phyloP scores from a whole-genome alignment of 1,139 yeast species.

The Lodderomyces jiufengensis region DNA sequence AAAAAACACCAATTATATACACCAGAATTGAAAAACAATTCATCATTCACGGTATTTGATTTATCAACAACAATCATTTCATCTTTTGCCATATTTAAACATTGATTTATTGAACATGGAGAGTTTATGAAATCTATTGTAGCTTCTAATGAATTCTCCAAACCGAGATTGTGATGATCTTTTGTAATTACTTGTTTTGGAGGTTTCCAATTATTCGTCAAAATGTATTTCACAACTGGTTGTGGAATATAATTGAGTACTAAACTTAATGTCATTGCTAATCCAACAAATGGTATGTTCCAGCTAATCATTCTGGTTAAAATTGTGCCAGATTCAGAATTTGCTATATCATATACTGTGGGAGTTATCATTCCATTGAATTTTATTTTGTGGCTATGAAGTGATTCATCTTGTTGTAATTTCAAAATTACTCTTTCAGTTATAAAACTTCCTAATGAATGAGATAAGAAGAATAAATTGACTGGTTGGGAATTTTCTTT shows the following conservation, averaged over 20 bases:
- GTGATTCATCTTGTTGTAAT: conserved; percentile 14
- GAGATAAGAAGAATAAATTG: conserved; percentile 43
- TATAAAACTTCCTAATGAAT: conserved; percentile 61
- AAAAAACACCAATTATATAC: conserved; percentile 51
- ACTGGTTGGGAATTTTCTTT: conserved; percentile 8
- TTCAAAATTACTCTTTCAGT: conserved; percentile 49
- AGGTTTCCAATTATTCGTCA: conserved; percentile 6
- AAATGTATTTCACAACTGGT: conserved; percentile 3
- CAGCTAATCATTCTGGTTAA: conserved; percentile 28
- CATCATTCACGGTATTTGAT: conserved; percentile 41
- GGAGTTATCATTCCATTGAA: conserved; percentile 65
- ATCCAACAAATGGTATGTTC: conserved; percentile 30
- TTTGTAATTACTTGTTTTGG: conserved; percentile 4
- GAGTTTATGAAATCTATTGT: conserved; percentile 40
- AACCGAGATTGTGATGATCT: conserved; percentile 14
- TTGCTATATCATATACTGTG: conserved; percentile 54
- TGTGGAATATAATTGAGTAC: conserved; percentile 23
- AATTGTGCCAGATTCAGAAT: conserved; percentile 46
- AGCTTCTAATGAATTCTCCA: conserved; percentile 40
- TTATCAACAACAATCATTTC: conserved; percentile 50
- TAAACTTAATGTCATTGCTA: conserved; percentile 19
- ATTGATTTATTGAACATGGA: conserved; percentile 44
- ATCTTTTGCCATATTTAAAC: conserved; percentile 52
- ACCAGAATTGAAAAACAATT: conserved; percentile 40
- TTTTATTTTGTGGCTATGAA: conserved; percentile 15